phyloP scores from a whole-genome alignment of 805 yeast genomes.

The Torulaspora indica region DNA sequence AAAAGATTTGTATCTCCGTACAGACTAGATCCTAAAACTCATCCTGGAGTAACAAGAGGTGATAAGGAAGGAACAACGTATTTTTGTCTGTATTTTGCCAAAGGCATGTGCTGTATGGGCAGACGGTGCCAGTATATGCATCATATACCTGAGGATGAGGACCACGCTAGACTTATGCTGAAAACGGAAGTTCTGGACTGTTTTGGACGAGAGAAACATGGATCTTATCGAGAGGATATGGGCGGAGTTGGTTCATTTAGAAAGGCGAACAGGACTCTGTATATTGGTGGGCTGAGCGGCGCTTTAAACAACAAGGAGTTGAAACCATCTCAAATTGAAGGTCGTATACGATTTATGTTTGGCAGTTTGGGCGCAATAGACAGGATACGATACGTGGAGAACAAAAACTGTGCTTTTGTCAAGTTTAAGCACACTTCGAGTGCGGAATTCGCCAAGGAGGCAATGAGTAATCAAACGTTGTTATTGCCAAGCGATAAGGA shows the following conservation, averaged over 20 bases:
- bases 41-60: conserved; percentile 74
- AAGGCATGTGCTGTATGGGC: conserved; percentile 83
- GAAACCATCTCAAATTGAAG: conserved; percentile 37
- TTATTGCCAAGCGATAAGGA: conserved; percentile 39
- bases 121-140: conserved; percentile 72
- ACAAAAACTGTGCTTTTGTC: conserved; percentile 72
- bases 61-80: conserved; percentile 44
- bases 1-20: conserved; percentile 49
- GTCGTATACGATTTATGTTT: conserved; percentile 44
- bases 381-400: conserved; percentile 54
- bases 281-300: conserved; percentile 56
- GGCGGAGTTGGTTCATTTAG: conserved; percentile 84
- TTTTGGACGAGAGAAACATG: conserved; percentile 84
- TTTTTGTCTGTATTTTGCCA: conserved; percentile 80
- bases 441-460: conserved; percentile 95
- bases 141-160: conserved; percentile 61
- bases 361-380: conserved; percentile 73
- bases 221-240: conserved; percentile 87
- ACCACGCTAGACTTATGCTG: conserved; percentile 50
- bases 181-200: conserved; percentile 56
- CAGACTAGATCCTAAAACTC: conserved; percentile 54
- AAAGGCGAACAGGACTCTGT: conserved; percentile 65
- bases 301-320: conserved; percentile 40
- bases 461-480: conserved; percentile 79
- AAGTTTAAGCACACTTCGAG: conserved; percentile 60